Base-by-base conservation (phyloP, 148 eudicot species). In the Limonium bicolor region DNA sequence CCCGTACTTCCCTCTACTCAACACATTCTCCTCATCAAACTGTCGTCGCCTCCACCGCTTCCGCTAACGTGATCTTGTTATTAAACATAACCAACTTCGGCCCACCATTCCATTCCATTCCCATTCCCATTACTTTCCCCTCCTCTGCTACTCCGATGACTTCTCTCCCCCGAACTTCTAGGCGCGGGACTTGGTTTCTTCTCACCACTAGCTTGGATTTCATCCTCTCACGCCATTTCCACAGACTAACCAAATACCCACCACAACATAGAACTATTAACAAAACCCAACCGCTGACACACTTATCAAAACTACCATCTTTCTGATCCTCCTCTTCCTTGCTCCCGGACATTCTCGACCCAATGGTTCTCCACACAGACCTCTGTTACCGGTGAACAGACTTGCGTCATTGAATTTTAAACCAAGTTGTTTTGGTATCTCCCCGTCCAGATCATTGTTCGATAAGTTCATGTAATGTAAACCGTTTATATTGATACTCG, bases 61-160 rank as follows among this genome's bases (percentile, higher is more conserved):
- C 94, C 5, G 86, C 80, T 24, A 70, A 65, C 1, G 94, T 75
- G 47, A 83, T 67, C 53, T 70, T 78, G 65, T 63, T 66, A 46
- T 70, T 80, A 69, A 85, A 85, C 82, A 85, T 80, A 4, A 77
- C 72, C n/a, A 85, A 80, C 50, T 71, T 85, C 11, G 90, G 90
- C 10, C 64, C 79, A 27, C 79, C 72, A 25, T 43, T 43, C 19
- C n/a, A n/a, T 53, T n/a, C n/a, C n/a, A n/a, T n/a, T n/a, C n/a
- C n/a, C n/a, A n/a, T n/a, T n/a, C n/a, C n/a, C n/a, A n/a, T 58
- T 82, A n/a, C 72, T 78, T n/a, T 78, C 69, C 2, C 30, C 20
- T 27, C 94, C 76, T 15, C 68, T 65, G 11, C 81, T 53, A 4
- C 94, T 78, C 24, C 73, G 70, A 5, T 58, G 48, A 25, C 82